These are phyloP conservation scores for Cyclostephanos tholiformis DNA, from an alignment of 108 stramenopile species.

Conservation along the genomic window DNA sequence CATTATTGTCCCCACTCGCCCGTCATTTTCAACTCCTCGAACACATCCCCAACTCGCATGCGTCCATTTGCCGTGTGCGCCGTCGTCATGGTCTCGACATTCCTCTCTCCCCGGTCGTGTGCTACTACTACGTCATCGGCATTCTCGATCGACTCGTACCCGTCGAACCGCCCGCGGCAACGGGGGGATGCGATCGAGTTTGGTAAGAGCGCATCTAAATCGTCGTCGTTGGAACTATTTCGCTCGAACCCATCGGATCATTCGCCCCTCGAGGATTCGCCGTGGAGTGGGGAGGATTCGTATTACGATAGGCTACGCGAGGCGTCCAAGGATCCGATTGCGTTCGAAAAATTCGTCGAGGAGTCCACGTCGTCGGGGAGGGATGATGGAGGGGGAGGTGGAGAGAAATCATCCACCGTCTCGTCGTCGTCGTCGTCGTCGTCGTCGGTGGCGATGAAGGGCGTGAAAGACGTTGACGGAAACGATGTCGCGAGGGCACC, in stretches of 20 bases:
- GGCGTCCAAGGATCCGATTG: conserved; percentile 39
- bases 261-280: conserved; percentile 45
- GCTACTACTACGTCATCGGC: not conserved
- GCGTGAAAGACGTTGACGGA: not conserved
- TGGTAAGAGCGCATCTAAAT: not conserved
- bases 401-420: not conserved
- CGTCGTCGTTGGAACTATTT: not conserved
- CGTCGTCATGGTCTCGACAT: not conserved
- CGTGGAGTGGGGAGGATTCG: conserved; percentile 39
- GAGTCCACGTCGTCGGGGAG: too few species aligned
- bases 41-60: not conserved
- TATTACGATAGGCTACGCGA: conserved; percentile 39
- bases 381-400: not conserved
- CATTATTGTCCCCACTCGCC: not conserved
- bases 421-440: not conserved
- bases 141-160: not conserved
- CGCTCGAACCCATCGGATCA: not conserved
- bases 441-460: not conserved
- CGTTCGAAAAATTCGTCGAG: conserved; percentile 46
- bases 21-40: not conserved
- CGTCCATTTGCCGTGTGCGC: not conserved
- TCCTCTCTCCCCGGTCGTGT: not conserved
- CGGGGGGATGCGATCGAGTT: not conserved
- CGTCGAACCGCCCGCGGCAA: not conserved
- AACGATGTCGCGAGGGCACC: too few species aligned